phyloP scores from a whole-genome alignment of 31 red algal genomes.

The Endocladia muricata region DNA sequence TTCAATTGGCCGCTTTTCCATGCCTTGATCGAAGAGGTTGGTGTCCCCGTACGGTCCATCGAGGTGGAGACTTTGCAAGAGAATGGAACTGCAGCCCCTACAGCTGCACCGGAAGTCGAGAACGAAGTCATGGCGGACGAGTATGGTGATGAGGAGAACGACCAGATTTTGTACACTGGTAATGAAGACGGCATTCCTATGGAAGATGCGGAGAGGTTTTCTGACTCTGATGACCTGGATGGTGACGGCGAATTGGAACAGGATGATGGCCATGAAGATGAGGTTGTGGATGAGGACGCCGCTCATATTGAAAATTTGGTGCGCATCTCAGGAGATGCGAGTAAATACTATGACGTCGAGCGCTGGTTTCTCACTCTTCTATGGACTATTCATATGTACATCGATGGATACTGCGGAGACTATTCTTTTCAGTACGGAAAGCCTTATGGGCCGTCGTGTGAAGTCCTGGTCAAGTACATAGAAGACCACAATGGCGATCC shows the following conservation, averaged over 20 bases:
- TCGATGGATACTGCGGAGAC: conserved; percentile 63
- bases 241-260: not conserved
- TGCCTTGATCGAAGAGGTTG: conserved; percentile 34
- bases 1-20: conserved; percentile 57
- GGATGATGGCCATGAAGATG: conserved; percentile 28
- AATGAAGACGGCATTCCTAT: conserved; percentile 43
- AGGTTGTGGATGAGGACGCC: conserved; percentile 28
- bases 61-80: not conserved
- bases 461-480: conserved; percentile 48
- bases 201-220: not conserved
- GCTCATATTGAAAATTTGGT: conserved; percentile 48
- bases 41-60: conserved; percentile 18
- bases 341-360: conserved; percentile 49
- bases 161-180: conserved; percentile 52
- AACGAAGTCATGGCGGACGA: not conserved
- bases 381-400: conserved; percentile 76
- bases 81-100: not conserved
- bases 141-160: conserved; percentile 7
- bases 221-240: not conserved
- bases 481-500: conserved; percentile 60
- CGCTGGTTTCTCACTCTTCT: conserved; percentile 46
- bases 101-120: not conserved
- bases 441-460: conserved; percentile 48
- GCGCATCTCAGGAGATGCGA: conserved; percentile 17
- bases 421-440: conserved; percentile 59